Evolutionary conservation across 2,329 filamentous ascomycete species (phyloP).

Genomic region (Aspergillus piperis): DNA sequence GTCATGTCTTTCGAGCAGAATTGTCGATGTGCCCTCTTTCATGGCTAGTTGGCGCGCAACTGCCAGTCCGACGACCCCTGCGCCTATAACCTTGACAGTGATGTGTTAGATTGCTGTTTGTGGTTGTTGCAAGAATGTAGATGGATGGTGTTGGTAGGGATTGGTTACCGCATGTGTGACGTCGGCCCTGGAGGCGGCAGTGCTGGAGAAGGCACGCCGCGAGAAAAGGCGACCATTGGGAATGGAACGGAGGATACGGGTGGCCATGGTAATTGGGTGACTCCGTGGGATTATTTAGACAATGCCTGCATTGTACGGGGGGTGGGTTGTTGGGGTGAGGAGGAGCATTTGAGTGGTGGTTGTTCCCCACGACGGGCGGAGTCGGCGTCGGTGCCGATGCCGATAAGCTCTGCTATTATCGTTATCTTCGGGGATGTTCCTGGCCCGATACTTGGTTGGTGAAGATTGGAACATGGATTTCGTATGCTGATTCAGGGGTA

Average conservation of each 20-base stretch:
- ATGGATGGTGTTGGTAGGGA: neutral
- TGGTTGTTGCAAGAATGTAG: neutral
- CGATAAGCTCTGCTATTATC: neutral
- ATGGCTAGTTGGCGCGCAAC: slow-evolving; percentile 71
- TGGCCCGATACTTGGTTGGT: neutral
- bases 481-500: no score
- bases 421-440: neutral
- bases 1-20: slow-evolving; percentile 78
- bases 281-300: neutral
- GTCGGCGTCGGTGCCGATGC: slow-evolving; percentile 18
- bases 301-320: neutral
- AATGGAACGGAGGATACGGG: slow-evolving; percentile 14
- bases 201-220: slow-evolving; percentile 46
- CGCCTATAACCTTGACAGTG: slow-evolving; percentile 60
- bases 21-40: slow-evolving; percentile 62
- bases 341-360: neutral
- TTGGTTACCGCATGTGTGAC: slow-evolving; percentile 61
- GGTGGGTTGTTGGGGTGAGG: neutral
- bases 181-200: slow-evolving; percentile 50
- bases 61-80: slow-evolving; percentile 76
- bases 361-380: slow-evolving; percentile 1
- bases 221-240: slow-evolving; percentile 16
- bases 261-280: slow-evolving; percentile 15
- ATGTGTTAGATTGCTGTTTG: slow-evolving; percentile 1
- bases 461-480: no score